These are phyloP conservation scores for Neocucurbitaria cava DNA, from an alignment of 2,329 filamentous ascomycete genomes.

Conservation along the genomic window DNA sequence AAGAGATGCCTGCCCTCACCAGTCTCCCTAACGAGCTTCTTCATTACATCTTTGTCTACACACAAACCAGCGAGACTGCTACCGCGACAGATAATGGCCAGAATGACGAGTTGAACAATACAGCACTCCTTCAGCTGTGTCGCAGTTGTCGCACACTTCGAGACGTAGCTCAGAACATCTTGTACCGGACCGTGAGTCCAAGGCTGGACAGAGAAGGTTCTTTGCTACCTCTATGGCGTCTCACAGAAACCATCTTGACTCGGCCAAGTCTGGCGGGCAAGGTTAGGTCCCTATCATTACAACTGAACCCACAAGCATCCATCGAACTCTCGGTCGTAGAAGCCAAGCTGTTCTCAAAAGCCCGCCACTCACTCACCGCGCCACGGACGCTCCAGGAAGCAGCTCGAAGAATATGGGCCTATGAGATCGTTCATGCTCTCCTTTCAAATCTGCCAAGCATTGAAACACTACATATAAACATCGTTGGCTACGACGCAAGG, in stretches of 20 bases:
- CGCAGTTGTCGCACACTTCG: not conserved
- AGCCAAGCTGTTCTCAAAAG: not conserved
- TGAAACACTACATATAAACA: not conserved
- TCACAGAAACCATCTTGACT: not conserved
- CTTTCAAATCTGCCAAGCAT: not conserved
- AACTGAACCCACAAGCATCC: not conserved
- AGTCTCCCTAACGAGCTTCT: slow-evolving; percentile 2
- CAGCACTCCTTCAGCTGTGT: not conserved
- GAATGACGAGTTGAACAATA: not conserved
- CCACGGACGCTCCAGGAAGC: not conserved
- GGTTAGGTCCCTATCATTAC: not conserved
- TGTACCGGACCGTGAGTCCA: not conserved
- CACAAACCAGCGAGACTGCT: not conserved
- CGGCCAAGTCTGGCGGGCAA: not conserved
- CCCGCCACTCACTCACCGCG: not conserved
- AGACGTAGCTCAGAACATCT: not conserved
- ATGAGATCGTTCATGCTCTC: not conserved
- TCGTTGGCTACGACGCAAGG: not conserved
- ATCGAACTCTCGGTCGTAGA: not conserved
- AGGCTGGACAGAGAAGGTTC: not conserved
- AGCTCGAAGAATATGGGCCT: not conserved
- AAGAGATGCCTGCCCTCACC: not conserved
- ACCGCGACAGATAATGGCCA: not conserved
- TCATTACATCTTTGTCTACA: not conserved
- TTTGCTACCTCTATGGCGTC: not conserved